These are phyloP conservation scores for Fusarium siculi DNA, from an alignment of 2,329 filamentous ascomycete species.

Conservation along the genomic window DNA sequence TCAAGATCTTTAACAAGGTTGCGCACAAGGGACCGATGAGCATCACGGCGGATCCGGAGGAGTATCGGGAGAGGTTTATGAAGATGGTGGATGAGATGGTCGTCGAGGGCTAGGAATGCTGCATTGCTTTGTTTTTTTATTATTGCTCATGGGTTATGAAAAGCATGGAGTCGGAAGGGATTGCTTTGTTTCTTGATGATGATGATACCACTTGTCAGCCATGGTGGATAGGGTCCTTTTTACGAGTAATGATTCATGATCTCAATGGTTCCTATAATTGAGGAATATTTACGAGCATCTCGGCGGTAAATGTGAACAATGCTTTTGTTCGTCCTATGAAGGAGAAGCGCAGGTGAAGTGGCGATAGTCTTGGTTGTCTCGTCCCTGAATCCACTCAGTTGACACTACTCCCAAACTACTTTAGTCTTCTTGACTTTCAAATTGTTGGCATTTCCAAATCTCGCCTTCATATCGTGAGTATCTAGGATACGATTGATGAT, in stretches of 20 bases:
- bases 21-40: constrained; percentile 76
- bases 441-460: rapidly evolving
- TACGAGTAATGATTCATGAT: not conserved
- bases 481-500: rapidly evolving
- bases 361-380: not conserved
- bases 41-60: constrained; percentile 74
- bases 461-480: rapidly evolving
- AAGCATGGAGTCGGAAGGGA: not conserved
- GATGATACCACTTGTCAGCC: not conserved
- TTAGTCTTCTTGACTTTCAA: not conserved
- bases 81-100: constrained; percentile 59
- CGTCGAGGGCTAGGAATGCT: constrained; percentile 44
- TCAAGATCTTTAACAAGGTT: constrained; percentile 71
- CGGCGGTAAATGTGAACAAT: too few relatives aligned
- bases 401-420: not conserved
- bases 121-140: not conserved
- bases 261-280: too few relatives aligned
- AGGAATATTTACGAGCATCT: too few relatives aligned
- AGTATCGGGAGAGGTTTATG: constrained; percentile 69
- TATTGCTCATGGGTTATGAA: not conserved
- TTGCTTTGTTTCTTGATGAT: not conserved
- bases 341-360: not conserved
- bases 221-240: not conserved
- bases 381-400: not conserved
- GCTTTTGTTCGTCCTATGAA: too few relatives aligned